Percentiles rank a stretch among this genome's conserved stretches.
phyloP scores from a whole-genome alignment of 768 basidiomycete species.

The Boletellus ananas region DNA sequence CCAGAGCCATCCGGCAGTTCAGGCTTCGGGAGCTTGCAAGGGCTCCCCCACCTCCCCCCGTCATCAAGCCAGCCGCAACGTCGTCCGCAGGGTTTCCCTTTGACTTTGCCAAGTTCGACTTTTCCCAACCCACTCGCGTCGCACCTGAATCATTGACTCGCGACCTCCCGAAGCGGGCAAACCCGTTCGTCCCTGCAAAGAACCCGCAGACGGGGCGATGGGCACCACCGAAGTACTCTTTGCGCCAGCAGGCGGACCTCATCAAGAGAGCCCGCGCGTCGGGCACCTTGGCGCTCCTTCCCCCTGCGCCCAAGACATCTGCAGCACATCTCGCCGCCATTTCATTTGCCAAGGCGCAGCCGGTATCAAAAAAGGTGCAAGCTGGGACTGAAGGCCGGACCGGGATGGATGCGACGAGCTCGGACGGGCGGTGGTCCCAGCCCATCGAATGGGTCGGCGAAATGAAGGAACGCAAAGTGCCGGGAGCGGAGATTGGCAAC shows the following conservation, averaged over 20 bases:
- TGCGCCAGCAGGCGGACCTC: slow-evolving; percentile 74
- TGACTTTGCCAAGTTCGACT: slow-evolving; percentile 19
- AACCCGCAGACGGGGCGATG: slow-evolving; percentile 62
- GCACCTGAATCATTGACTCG: slow-evolving; percentile 4
- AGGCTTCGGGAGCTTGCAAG: slow-evolving; percentile 24
- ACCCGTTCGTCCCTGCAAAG: slow-evolving; percentile 68
- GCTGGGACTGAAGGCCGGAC: background rate
- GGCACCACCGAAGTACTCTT: slow-evolving; percentile 66
- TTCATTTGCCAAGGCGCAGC: slow-evolving; percentile 15
- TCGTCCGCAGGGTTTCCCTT: slow-evolving; percentile 8
- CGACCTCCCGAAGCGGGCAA: slow-evolving; percentile 32
- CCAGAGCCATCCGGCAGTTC: slow-evolving; percentile 25
- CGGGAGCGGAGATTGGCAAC: slow-evolving; percentile 54
- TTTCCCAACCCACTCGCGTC: slow-evolving; percentile 11
- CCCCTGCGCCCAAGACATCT: slow-evolving; percentile 60
- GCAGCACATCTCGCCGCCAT: slow-evolving; percentile 22
- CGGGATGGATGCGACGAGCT: background rate
- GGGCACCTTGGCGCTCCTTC: slow-evolving; percentile 56
- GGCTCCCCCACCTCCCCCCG: slow-evolving; percentile 13
- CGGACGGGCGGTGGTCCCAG: slow-evolving; percentile 18
- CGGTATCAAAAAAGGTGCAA: slow-evolving; percentile 3
- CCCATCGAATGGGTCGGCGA: slow-evolving; percentile 42
- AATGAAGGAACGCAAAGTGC: slow-evolving; percentile 35
- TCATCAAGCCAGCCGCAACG: slow-evolving; percentile 22
- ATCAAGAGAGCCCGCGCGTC: slow-evolving; percentile 63